Evolutionary conservation across 257 asterid species (phyloP).

Genomic region (Asclepias syriaca): DNA sequence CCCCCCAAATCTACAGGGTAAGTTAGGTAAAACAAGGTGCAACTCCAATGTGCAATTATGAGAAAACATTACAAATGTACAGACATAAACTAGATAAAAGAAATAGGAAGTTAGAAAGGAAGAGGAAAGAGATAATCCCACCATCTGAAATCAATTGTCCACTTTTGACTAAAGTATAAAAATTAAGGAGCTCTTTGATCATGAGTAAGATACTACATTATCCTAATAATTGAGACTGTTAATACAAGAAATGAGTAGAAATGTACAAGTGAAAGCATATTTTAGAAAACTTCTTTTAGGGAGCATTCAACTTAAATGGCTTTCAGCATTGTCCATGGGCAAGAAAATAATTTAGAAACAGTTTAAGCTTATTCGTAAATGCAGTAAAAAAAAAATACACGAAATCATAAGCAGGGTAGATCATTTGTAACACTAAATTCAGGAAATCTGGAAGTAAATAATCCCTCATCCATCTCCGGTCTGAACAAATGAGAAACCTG

Average conservation of each 20-base stretch:
- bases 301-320: not conserved
- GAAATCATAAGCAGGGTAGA: not conserved
- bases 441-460: not conserved
- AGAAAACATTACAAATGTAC: too few relatives aligned
- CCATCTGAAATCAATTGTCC: too few relatives aligned
- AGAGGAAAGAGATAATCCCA: not conserved
- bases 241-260: not conserved
- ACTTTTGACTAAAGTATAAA: too few relatives aligned
- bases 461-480: not conserved
- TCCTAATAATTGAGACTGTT: too few relatives aligned
- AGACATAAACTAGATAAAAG: not conserved
- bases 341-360: not conserved
- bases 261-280: not conserved
- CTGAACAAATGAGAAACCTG: not conserved
- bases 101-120: not conserved
- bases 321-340: not conserved
- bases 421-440: not conserved
- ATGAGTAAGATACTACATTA: too few relatives aligned
- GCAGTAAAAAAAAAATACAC: not conserved
- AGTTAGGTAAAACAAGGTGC: too few relatives aligned
- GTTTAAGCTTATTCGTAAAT: not conserved
- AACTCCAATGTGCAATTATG: not conserved
- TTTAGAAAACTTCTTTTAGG: not conserved
- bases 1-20: too few relatives aligned
- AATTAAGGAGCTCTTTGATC: too few relatives aligned